Base-by-base conservation (phyloP, 1,284 basidiomycete genomes). In the Ceratobasidium papillatum region DNA sequence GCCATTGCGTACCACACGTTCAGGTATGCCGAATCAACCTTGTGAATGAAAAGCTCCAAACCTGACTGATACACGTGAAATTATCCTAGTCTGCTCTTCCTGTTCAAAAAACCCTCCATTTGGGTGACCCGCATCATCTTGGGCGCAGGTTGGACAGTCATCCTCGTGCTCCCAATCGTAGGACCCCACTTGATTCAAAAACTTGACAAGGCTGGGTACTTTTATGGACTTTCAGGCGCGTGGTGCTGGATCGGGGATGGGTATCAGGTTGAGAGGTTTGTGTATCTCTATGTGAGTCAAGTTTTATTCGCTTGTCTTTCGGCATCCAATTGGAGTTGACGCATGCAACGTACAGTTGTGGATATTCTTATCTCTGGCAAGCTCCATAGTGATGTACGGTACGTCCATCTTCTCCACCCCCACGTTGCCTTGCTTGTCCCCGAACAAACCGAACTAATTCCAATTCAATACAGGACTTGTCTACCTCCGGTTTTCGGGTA, bases 221-320 rank as follows among this genome's bases (percentile, higher is more conserved):
- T 68, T 41, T 68, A 68, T 56, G 65, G 65, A 19, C 65, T 68
- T 56, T 68, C 65, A 43, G 65, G 65, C 36, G 65, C 65, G 11
- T 68, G 65, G 65, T 68, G 65, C 27, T 68, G 65, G 65, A 34
- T 68, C 14, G 65, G 65, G 30, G 65, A 68, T 43, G 65, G 65
- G 22, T 68, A 68, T 27, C 65, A 68, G 27, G 11, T 68, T 27
- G 65, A 68, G 36, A 47, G 65, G 8, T 68, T 68, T 36, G 7
- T 68, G 2, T 68, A 38, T 36, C 49, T 68, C 17, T 68, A 68
- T 30, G 65, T 68, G 51, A 56, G 65, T 56, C 2, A n/a, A 11
- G 7, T 27, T 22, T 30, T 38, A 52, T 27, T 19, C 45, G 30
- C 30, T 30, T 34, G 38, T 47, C 41, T 52, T n/a, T 52, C 47